Evolutionary conservation across 2,329 filamentous ascomycete genomes (phyloP).

Genomic region (Seiridium cupressi): DNA sequence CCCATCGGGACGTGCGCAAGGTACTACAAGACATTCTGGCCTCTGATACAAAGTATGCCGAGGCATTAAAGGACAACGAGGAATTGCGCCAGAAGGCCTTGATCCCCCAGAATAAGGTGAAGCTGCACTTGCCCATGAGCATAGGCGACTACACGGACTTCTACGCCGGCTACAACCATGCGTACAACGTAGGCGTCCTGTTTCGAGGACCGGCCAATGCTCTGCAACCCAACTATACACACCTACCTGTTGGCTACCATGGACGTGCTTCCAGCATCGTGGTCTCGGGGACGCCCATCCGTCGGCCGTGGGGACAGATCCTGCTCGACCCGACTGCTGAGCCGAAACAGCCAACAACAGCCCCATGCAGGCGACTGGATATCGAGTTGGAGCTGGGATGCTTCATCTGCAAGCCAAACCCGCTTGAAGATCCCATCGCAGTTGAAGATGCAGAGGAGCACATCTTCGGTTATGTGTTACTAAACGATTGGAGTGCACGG

Average conservation of each 20-base stretch:
- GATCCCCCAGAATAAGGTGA: slow-evolving; percentile 56
- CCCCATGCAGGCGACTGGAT: slow-evolving; percentile 66
- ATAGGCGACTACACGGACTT: slow-evolving; percentile 87
- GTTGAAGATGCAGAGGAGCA: slow-evolving; percentile 66
- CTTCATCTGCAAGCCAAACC: slow-evolving; percentile 66
- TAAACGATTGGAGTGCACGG: slow-evolving; percentile 86
- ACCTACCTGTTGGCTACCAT: slow-evolving; percentile 80
- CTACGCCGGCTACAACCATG: slow-evolving; percentile 78
- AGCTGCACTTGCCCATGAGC: slow-evolving; percentile 70
- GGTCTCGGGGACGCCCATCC: slow-evolving; percentile 69
- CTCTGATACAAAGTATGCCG: slow-evolving; percentile 55
- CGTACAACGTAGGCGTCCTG: slow-evolving; percentile 64
- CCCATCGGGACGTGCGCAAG: slow-evolving; percentile 67
- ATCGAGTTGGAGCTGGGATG: slow-evolving; percentile 80
- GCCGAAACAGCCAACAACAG: slow-evolving; percentile 62
- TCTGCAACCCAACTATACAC: slow-evolving; percentile 77
- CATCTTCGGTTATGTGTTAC: slow-evolving; percentile 76
- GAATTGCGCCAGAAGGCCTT: slow-evolving; percentile 56
- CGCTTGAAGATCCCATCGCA: slow-evolving; percentile 61
- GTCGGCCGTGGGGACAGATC: slow-evolving; percentile 75
- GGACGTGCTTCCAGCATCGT: slow-evolving; percentile 75
- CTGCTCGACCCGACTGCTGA: slow-evolving; percentile 60
- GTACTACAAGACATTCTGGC: slow-evolving; percentile 68
- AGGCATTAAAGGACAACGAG: slow-evolving; percentile 62
- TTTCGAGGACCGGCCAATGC: slow-evolving; percentile 73